Conservation (phyloP, 2,329 filamentous ascomycete genomes). For the Dactylellina haptotyla region DNA sequence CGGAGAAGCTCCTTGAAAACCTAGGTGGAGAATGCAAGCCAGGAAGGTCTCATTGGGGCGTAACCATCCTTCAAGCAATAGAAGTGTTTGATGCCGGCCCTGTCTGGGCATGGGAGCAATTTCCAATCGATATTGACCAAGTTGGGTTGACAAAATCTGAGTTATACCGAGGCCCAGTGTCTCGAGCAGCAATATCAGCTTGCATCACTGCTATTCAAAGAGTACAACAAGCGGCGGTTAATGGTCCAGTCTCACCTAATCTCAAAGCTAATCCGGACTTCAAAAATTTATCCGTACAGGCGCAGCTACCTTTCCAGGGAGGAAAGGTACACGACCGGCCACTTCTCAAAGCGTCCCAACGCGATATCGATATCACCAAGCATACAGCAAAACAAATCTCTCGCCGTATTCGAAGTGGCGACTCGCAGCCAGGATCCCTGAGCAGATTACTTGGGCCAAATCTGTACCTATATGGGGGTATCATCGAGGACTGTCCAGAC, state of each 20-base stretch:
- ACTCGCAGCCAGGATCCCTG: conserved; percentile 63
- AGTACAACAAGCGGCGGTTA: conserved; percentile 59
- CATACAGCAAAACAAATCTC: conserved; percentile 62
- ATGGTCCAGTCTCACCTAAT: conserved; percentile 54
- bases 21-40: conserved; percentile 55
- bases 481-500: conserved; percentile 59
- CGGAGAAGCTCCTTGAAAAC: conserved; percentile 58
- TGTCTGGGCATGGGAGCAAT: conserved; percentile 64
- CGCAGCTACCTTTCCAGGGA: conserved; percentile 61
- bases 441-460: conserved; percentile 61
- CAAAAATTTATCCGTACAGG: conserved; percentile 59
- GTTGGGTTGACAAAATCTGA: conserved; percentile 62
- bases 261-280: conserved; percentile 59
- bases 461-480: conserved; percentile 63
- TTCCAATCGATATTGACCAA: conserved; percentile 62
- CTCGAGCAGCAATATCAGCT: conserved; percentile 61
- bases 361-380: conserved; percentile 60
- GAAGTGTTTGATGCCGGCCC: conserved; percentile 63
- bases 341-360: conserved; percentile 61
- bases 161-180: conserved; percentile 62
- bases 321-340: conserved; percentile 61
- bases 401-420: conserved; percentile 62
- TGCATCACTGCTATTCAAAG: conserved; percentile 61
- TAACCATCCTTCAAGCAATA: conserved; percentile 62
- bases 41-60: conserved; percentile 62